Evolutionary conservation across 805 yeast genomes (phyloP), one percentile per base, ranked within the genome.

Genomic region (Wickerhamomyces strasburgensis): DNA sequence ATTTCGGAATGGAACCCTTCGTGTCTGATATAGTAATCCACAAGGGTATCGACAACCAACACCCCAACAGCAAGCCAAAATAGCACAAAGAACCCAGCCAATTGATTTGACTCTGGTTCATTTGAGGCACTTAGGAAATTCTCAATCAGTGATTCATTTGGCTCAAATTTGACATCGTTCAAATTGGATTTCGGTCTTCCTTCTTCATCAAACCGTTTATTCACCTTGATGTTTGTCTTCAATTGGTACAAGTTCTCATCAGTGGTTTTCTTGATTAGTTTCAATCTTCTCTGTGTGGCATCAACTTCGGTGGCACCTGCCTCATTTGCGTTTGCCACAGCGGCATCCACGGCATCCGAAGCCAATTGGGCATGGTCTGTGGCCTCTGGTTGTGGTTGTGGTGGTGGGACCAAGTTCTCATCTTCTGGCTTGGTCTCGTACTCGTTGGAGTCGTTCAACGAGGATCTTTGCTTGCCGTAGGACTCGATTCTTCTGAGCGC

Each of bases 71-170:
- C 73, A 37, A 84, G 62, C 96, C 96, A 86, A 44, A 78, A 76
- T 33, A 88, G 70, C 5, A 86, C 80, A 57, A 78, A 90, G 42
- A 93, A 72, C 2, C 98, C 98, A 48, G 74, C 78, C 56, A 85
- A 88, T 37, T 49, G 52, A 10, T 60, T 47, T 4, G 19, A 35
- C 5, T 29, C 11, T 4, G 24, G 17, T 8, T 40, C 36, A 3
- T 31, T 19, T n/a, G n/a, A n/a, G 25, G 34, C 42, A 6, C 36
- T 35, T 11, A 38, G 23, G 0, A 52, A 41, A 14, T 41, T 37
- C 19, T 57, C 64, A 29, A 58, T 36, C 3, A 58, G 42, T 3
- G 56, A 46, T 9, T 42, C 40, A 2, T 39, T 35, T 9, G 33
- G 34, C 7, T 40, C 21, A 37, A 52, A 51, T 30, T 44, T 44